Percentiles rank a stretch among this genome's conserved stretches.
phyloP scores from a whole-genome alignment of 495 filamentous ascomycete genomes.

The Terfezia boudieri region DNA sequence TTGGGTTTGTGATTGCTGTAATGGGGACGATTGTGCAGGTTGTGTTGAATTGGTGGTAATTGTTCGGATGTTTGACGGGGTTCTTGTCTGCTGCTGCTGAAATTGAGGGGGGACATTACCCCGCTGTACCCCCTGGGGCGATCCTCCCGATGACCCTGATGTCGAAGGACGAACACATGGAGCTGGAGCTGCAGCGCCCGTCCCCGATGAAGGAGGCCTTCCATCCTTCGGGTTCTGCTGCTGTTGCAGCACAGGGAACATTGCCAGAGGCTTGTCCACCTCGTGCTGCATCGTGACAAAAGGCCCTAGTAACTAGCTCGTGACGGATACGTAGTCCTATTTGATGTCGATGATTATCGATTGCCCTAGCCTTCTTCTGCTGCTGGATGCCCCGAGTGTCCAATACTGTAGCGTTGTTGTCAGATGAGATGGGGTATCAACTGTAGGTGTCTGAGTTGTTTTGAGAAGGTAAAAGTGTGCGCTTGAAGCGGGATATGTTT shows the following conservation, averaged over 20 bases:
- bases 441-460: too few species aligned
- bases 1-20: not conserved
- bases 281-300: not conserved
- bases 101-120: not conserved
- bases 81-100: not conserved
- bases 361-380: too few species aligned
- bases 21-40: not conserved
- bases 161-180: not conserved
- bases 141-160: not conserved
- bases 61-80: too few species aligned
- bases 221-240: not conserved
- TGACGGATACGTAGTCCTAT: too few species aligned
- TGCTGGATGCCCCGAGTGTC: too few species aligned
- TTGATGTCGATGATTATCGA: too few species aligned
- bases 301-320: too few species aligned
- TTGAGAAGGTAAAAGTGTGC: too few species aligned
- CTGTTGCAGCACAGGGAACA: not conserved
- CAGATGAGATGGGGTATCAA: too few species aligned
- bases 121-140: not conserved
- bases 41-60: not conserved
- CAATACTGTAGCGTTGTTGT: too few species aligned
- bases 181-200: not conserved
- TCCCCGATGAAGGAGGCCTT: not conserved
- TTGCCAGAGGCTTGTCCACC: not conserved
- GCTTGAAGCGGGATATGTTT: too few species aligned